Evolutionary conservation across 2,329 filamentous ascomycete genomes (phyloP).

Genomic region (Reticulascus tulasneorum): DNA sequence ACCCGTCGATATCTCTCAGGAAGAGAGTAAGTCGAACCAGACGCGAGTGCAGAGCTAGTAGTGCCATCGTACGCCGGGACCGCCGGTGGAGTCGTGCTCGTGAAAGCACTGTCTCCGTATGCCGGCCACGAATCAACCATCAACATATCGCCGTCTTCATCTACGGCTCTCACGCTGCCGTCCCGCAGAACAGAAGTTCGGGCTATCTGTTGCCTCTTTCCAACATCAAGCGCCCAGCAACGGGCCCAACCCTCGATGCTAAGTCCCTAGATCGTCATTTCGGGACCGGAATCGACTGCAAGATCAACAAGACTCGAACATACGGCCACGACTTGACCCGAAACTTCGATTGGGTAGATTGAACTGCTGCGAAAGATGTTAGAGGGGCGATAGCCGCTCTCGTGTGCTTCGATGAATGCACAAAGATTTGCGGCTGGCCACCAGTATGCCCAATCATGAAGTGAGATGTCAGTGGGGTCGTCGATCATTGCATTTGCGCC

Average conservation of each 20-base stretch:
- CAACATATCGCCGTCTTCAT: slow-evolving; percentile 24
- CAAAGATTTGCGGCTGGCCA: slow-evolving; percentile 13
- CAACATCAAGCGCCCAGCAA: slow-evolving; percentile 26
- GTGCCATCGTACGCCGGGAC: neutral
- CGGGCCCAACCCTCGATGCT: slow-evolving; percentile 27
- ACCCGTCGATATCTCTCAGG: slow-evolving; percentile 4
- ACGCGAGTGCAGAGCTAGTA: neutral
- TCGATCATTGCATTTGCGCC: slow-evolving; percentile 6
- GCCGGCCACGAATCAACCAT: too few species aligned
- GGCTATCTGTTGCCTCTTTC: slow-evolving; percentile 10
- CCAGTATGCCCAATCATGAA: slow-evolving; percentile 16
- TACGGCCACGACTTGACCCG: slow-evolving; percentile 25
- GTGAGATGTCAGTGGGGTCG: slow-evolving; percentile 4
- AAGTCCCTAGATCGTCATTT: slow-evolving; percentile 31
- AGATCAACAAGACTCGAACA: slow-evolving; percentile 28
- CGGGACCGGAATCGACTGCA: slow-evolving; percentile 25
- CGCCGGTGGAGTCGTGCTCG: neutral
- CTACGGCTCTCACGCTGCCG: slow-evolving; percentile 26
- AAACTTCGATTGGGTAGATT: slow-evolving; percentile 25
- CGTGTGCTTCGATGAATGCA: neutral
- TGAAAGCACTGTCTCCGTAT: neutral
- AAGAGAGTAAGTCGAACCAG: slow-evolving; percentile 3
- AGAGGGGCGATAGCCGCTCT: neutral
- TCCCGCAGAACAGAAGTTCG: slow-evolving; percentile 20
- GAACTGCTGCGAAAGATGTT: slow-evolving; percentile 12